A percentile compares a stretch with the other conserved stretches of the same genome.
These are phyloP conservation scores for Cubamyces lactineus DNA, from an alignment of 768 basidiomycete genomes.

Conservation along the genomic window DNA sequence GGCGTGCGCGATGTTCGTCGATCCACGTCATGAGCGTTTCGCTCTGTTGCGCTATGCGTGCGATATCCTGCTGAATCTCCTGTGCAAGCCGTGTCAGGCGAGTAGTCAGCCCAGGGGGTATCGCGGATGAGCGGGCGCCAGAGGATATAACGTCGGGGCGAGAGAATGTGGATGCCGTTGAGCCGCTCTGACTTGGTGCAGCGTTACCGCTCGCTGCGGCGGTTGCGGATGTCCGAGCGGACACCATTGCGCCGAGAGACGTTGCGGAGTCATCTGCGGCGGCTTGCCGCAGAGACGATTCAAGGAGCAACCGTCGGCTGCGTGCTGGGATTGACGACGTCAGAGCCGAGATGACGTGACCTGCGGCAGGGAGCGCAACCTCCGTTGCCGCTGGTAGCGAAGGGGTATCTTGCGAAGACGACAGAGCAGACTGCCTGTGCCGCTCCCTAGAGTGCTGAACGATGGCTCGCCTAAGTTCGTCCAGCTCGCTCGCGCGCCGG, in stretches of 20 bases:
- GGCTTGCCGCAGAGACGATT: slow-evolving; percentile 4
- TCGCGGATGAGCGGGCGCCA: not conserved
- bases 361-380: not conserved
- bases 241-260: slow-evolving; percentile 16
- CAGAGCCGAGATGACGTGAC: not conserved
- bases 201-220: not conserved
- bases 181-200: not conserved
- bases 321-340: not conserved
- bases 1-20: slow-evolving; percentile 12
- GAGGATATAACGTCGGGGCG: not conserved
- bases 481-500: slow-evolving; percentile 14
- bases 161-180: too few relatives aligned
- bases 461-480: slow-evolving; percentile 20
- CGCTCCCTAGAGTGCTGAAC: slow-evolving; percentile 9
- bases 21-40: slow-evolving; percentile 25
- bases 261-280: slow-evolving; percentile 12
- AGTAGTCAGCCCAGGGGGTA: slow-evolving; percentile 13
- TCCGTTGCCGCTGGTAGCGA: not conserved
- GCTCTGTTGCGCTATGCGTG: slow-evolving; percentile 20
- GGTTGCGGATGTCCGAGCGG: slow-evolving; percentile 5
- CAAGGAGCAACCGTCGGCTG: slow-evolving; percentile 6
- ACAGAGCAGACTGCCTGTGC: not conserved
- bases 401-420: not conserved
- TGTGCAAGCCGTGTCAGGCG: slow-evolving; percentile 18
- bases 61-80: slow-evolving; percentile 21